Conservation (phyloP, 805 yeast species). For the Saccharomyces jurei region DNA sequence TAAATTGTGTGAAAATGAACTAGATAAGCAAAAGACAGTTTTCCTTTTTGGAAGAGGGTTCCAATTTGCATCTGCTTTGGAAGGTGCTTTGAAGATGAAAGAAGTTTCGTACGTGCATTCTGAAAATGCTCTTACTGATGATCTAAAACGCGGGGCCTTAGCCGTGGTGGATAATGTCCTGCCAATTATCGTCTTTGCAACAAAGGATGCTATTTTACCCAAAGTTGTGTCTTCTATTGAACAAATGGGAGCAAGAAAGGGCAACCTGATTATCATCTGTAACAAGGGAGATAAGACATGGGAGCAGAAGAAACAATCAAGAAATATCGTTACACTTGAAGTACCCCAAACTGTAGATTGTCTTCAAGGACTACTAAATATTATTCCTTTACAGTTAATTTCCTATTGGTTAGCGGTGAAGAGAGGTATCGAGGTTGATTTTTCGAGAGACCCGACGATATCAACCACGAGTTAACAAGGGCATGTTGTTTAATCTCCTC, state of each 20-base stretch:
- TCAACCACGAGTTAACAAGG: slow-evolving; percentile 47
- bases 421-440: slow-evolving; percentile 93
- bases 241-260: slow-evolving; percentile 95
- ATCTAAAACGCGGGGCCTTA: slow-evolving; percentile 94
- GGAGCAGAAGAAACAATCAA: slow-evolving; percentile 32
- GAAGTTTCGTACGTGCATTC: slow-evolving; percentile 98
- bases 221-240: slow-evolving; percentile 91
- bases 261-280: slow-evolving; percentile 89
- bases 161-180: slow-evolving; percentile 90
- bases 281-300: slow-evolving; percentile 69
- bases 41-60: slow-evolving; percentile 93
- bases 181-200: slow-evolving; percentile 93
- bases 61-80: slow-evolving; percentile 94
- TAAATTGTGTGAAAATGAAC: slow-evolving; percentile 59
- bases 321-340: slow-evolving; percentile 61
- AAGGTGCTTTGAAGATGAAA: slow-evolving; percentile 96
- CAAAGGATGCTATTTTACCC: slow-evolving; percentile 92
- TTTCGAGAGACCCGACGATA: slow-evolving; percentile 97
- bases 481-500: no score
- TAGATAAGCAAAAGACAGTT: slow-evolving; percentile 77
- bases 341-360: slow-evolving; percentile 96
- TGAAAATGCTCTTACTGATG: slow-evolving; percentile 98
- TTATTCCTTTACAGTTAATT: slow-evolving; percentile 90
- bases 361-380: slow-evolving; percentile 90
- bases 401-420: slow-evolving; percentile 94